Evolutionary conservation across 2,329 filamentous ascomycete genomes (phyloP), one percentile per base, ranked within the genome.

Genomic region (Phialocephala sp.): DNA sequence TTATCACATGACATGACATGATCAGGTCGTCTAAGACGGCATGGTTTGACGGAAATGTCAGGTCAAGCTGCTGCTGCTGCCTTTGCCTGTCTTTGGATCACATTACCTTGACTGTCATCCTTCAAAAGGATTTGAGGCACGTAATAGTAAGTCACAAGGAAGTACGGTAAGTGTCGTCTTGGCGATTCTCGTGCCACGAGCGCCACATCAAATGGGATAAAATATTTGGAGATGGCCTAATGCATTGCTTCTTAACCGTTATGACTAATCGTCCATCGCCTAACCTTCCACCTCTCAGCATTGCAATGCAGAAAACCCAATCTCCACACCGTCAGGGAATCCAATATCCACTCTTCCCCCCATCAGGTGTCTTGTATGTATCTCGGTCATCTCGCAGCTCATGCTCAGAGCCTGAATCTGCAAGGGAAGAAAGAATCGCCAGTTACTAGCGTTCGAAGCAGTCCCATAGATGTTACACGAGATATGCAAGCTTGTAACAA

Each of bases 191-290:
- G n/a, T n/a, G 15, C 18, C 41, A 43, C 41, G 24, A 1, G 24
- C 4, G 45, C n/a, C 27, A 24, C 20, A 24, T 50, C n/a, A 11
- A 6, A 12, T 9, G 20, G 22, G 45, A 50, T 11, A n/a, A 11
- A 50, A 27, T 24, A 24, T 50, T 50, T 20, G 45, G 45, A 50
- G 45, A 50, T 50, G 45, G 45, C 24, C 41, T n/a, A 24, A 22
- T 50, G 45, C 45, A 50, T 50, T 50, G 45, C 22, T 50, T 50
- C 45, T 24, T 20, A 50, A 22, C 45, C 20, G 22, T n/a, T 50
- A 24, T 20, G 18, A 22, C 45, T 50, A 8, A 50, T 50, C 45
- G n/a, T 9, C n/a, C 15, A 20, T 22, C 43, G 8, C 18, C n/a
- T 22, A 8, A 22, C 24, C 45, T 20, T 22, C 20, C 45, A 9